These are phyloP conservation scores for Fusarium succisae DNA, from an alignment of 2,329 filamentous ascomycete genomes.

Conservation along the genomic window DNA sequence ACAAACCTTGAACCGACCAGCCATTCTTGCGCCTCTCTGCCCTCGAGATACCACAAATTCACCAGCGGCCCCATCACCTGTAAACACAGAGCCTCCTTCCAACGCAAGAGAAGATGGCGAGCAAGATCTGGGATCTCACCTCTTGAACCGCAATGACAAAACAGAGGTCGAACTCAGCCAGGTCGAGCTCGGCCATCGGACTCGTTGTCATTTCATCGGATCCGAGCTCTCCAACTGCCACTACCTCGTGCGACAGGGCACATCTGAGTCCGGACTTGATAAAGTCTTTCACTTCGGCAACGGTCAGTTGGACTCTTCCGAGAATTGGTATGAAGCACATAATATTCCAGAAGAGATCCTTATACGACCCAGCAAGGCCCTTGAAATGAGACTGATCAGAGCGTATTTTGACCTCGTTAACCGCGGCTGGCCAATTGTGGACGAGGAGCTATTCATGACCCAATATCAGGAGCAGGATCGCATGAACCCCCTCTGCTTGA, in stretches of 20 bases:
- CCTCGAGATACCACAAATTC: not conserved
- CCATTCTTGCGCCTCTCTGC: not conserved
- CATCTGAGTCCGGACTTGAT: not conserved
- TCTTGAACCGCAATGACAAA: not conserved
- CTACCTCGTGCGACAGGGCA: not conserved
- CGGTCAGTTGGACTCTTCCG: not conserved
- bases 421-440: slow-evolving; percentile 9
- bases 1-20: not conserved
- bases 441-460: slow-evolving; percentile 8
- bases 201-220: slow-evolving; percentile 8
- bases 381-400: not conserved
- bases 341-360: not conserved
- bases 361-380: not conserved
- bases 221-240: not conserved
- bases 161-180: not conserved
- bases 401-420: not conserved
- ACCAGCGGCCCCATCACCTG: not conserved
- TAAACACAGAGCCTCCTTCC: no score
- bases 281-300: slow-evolving; percentile 11
- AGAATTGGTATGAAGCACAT: not conserved
- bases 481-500: not conserved
- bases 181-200: slow-evolving; percentile 2
- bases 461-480: not conserved
- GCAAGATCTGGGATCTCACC: not conserved
- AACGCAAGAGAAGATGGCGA: not conserved